Evolutionary conservation across 495 filamentous ascomycete genomes (phyloP).

Genomic region (Aspergillus saccharolyticus): DNA sequence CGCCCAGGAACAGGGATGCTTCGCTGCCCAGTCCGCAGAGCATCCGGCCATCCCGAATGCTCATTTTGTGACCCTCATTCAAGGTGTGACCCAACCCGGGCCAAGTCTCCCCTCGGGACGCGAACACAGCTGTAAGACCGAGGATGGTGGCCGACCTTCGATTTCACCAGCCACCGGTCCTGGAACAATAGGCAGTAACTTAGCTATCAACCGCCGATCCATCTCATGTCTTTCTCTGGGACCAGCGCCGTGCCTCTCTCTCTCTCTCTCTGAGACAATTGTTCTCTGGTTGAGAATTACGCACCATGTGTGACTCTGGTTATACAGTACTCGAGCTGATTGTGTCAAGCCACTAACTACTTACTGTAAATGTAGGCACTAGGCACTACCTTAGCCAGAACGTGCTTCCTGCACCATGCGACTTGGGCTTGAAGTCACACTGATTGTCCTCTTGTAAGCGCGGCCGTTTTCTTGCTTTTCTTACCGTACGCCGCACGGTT

Average conservation of each 20-base stretch:
- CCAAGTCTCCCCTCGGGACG: constrained; percentile 18
- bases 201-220: background rate
- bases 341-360: background rate
- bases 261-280: background rate
- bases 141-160: constrained; percentile 1
- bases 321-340: background rate
- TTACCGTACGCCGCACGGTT: background rate
- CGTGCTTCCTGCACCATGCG: constrained; percentile 2
- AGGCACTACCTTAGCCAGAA: background rate
- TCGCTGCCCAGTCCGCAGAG: constrained; percentile 1
- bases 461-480: background rate
- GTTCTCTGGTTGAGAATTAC: background rate
- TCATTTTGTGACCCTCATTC: constrained; percentile 11
- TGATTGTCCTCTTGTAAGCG: background rate
- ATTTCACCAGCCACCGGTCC: constrained; percentile 14
- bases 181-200: constrained; percentile 5
- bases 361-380: too few species aligned
- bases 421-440: background rate
- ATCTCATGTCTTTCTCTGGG: background rate
- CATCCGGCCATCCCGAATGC: constrained; percentile 24
- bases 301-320: background rate
- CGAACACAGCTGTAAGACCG: constrained; percentile 9
- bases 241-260: background rate
- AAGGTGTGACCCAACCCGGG: constrained; percentile 21
- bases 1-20: background rate